These are phyloP conservation scores for Quercus alba DNA, from an alignment of 306 rosid genomes.

Conservation along the genomic window DNA sequence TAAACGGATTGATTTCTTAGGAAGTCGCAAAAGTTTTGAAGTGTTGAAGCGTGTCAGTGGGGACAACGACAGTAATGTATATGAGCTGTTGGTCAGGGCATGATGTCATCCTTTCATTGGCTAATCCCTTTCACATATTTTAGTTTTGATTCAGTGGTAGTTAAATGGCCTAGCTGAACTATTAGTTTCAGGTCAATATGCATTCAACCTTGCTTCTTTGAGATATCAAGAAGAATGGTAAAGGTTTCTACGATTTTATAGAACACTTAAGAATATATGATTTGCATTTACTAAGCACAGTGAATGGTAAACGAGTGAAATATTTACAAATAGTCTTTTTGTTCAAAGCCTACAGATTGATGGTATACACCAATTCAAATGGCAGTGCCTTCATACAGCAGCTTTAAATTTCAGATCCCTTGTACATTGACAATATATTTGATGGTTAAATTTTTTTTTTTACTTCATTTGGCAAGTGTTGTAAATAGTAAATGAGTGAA, in stretches of 20 bases:
- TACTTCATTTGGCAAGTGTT: too few relatives aligned
- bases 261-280: neutral
- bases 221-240: neutral
- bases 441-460: neutral
- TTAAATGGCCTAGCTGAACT: neutral
- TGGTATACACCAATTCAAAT: neutral
- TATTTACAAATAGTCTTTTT: neutral
- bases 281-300: neutral
- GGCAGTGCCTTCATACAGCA: neutral
- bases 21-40: constrained; percentile 82
- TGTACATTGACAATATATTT: neutral
- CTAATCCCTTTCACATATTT: neutral
- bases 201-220: neutral
- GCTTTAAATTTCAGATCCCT: neutral
- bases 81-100: constrained; percentile 81
- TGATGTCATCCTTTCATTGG: constrained; percentile 21
- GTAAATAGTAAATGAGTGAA: too few relatives aligned
- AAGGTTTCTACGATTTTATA: neutral
- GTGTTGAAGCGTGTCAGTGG: constrained; percentile 85
- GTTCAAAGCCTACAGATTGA: neutral
- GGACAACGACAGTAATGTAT: constrained; percentile 83
- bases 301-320: neutral
- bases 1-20: constrained; percentile 74
- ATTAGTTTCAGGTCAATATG: neutral
- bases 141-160: neutral